These are phyloP conservation scores for Tuber brumale DNA, from an alignment of 495 filamentous ascomycete genomes.

Conservation along the genomic window DNA sequence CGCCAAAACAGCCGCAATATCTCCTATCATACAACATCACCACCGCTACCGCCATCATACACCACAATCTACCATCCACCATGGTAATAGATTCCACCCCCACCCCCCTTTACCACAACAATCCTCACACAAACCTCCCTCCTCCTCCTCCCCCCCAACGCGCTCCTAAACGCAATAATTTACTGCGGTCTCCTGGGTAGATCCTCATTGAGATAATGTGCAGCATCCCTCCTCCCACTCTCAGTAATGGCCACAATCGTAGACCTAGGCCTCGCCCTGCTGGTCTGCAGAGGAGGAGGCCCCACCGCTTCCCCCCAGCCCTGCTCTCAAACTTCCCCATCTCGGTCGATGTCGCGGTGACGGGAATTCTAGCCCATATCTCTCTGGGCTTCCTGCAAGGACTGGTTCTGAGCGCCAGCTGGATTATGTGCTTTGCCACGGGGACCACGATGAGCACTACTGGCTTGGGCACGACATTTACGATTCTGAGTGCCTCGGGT, in stretches of 20 bases:
- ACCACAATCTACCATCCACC: neutral
- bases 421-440: conserved; percentile 63
- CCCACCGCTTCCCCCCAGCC: conserved; percentile 57
- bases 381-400: conserved; percentile 59
- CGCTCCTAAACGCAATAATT: conserved; percentile 54
- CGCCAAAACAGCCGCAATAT: neutral
- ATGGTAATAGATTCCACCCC: conserved; percentile 24
- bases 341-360: conserved; percentile 55
- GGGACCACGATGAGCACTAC: conserved; percentile 73
- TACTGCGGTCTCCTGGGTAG: conserved; percentile 72
- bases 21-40: no score
- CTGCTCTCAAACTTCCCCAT: conserved; percentile 57
- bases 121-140: conserved; percentile 61
- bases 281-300: no score
- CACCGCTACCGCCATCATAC: neutral
- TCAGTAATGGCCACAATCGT: conserved; percentile 54
- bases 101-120: conserved; percentile 54
- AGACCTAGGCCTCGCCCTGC: conserved; percentile 35
- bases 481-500: conserved; percentile 55
- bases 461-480: conserved; percentile 71
- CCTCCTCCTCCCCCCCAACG: conserved; percentile 53
- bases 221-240: conserved; percentile 55
- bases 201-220: conserved; percentile 66
- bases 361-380: conserved; percentile 61
- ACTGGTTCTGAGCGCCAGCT: conserved; percentile 41